Conservation (phyloP, 2,329 filamentous ascomycete genomes). For the Sclerotinia borealis region DNA sequence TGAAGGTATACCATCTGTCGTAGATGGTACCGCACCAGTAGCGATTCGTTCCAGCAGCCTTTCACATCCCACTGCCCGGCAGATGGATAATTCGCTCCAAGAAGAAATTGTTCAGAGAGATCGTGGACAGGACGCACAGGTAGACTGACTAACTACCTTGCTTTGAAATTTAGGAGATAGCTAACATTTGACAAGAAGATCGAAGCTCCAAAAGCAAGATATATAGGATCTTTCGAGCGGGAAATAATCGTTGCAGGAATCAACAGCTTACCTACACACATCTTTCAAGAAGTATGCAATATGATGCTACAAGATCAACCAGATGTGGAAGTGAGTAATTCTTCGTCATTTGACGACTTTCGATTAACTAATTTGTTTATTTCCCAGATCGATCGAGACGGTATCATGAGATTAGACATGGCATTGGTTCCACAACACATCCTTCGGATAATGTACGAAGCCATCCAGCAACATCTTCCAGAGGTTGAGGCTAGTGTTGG, state of each 20-base stretch:
- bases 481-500: background rate
- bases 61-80: too few relatives aligned
- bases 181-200: background rate
- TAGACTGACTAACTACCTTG: background rate
- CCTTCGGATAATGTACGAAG: background rate
- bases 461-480: background rate
- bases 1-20: background rate
- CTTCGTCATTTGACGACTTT: background rate
- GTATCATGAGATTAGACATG: accelerated
- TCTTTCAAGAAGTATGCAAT: too few relatives aligned
- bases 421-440: background rate
- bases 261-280: too few relatives aligned
- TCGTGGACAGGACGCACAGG: background rate
- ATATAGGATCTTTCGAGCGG: too few relatives aligned
- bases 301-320: too few relatives aligned
- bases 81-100: too few relatives aligned
- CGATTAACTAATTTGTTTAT: background rate
- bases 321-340: background rate
- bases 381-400: background rate
- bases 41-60: too few relatives aligned
- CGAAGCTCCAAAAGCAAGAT: background rate
- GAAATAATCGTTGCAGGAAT: too few relatives aligned
- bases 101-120: too few relatives aligned
- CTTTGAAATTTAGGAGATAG: background rate
- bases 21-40: background rate